A percentile compares a stretch with the other conserved stretches of the same genome.
phyloP scores from a whole-genome alignment of 306 rosid genomes.

The Castanospermum australe region DNA sequence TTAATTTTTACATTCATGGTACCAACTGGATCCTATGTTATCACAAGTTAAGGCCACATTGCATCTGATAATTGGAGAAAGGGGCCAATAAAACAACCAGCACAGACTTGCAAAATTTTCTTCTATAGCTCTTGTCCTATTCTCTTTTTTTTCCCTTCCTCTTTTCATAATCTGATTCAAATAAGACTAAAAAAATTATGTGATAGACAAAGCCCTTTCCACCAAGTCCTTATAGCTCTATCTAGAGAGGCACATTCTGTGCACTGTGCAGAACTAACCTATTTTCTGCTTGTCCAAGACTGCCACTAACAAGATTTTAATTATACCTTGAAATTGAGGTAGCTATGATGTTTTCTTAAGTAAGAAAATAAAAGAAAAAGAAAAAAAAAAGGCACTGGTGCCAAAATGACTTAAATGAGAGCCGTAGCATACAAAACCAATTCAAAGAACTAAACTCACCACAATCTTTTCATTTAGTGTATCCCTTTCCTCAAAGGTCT shows the following conservation, averaged over 20 bases:
- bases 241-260: neutral
- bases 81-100: neutral
- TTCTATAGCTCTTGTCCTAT: neutral
- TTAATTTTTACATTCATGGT: neutral
- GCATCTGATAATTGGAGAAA: neutral
- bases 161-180: neutral
- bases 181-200: neutral
- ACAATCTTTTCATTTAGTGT: conserved; percentile 89
- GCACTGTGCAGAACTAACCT: neutral
- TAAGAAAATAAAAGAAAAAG: neutral
- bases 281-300: neutral
- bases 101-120: neutral
- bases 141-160: neutral
- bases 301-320: neutral
- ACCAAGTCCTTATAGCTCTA: neutral
- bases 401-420: neutral
- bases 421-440: neutral
- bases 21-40: neutral
- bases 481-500: conserved; percentile 94
- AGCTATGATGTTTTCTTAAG: neutral
- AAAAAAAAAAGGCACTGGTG: neutral
- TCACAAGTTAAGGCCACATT: conserved; percentile 6
- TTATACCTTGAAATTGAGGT: neutral
- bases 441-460: conserved; percentile 47
- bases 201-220: neutral